Evolutionary conservation across 2,329 filamentous ascomycete genomes (phyloP).

Genomic region (Botrytis pseudocinerea): DNA sequence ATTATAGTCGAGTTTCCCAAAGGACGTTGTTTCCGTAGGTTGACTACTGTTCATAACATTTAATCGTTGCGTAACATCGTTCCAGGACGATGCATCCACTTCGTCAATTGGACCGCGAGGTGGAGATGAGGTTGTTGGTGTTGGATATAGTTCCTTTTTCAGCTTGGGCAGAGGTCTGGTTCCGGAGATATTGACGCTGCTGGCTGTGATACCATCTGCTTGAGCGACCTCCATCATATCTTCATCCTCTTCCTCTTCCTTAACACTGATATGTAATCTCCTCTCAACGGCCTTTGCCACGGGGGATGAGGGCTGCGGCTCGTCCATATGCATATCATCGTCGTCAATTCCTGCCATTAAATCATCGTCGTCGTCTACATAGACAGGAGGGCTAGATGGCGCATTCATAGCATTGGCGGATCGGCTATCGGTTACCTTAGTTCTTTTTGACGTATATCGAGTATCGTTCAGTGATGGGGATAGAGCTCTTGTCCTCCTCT

Average conservation of each 20-base stretch:
- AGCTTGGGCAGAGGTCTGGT: slow-evolving; percentile 76
- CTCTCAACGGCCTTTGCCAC: slow-evolving; percentile 75
- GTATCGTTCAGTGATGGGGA: slow-evolving; percentile 65
- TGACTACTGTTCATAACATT: slow-evolving; percentile 81
- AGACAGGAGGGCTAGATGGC: slow-evolving; percentile 49
- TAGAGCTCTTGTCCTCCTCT: slow-evolving; percentile 75
- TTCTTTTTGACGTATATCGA: slow-evolving; percentile 58
- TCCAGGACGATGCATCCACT: slow-evolving; percentile 85
- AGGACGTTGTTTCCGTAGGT: slow-evolving; percentile 58
- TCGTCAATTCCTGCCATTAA: slow-evolving; percentile 62
- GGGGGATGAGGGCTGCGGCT: slow-evolving; percentile 84
- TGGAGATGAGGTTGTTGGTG: slow-evolving; percentile 77
- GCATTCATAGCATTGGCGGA: slow-evolving; percentile 28
- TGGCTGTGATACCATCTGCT: slow-evolving; percentile 64
- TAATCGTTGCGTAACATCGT: slow-evolving; percentile 78
- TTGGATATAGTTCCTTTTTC: slow-evolving; percentile 67
- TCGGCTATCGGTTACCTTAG: slow-evolving; percentile 53
- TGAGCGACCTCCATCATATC: slow-evolving; percentile 89
- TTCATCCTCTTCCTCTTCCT: slow-evolving; percentile 71
- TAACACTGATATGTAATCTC: slow-evolving; percentile 59
- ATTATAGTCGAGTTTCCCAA: slow-evolving; percentile 79
- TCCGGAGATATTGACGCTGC: slow-evolving; percentile 82
- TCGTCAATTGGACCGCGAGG: slow-evolving; percentile 57
- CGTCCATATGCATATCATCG: slow-evolving; percentile 75
- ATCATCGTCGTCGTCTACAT: slow-evolving; percentile 57